These are phyloP conservation scores for Thielaviopsis ethacetica DNA, from an alignment of 2,329 filamentous ascomycete species.

Conservation along the genomic window DNA sequence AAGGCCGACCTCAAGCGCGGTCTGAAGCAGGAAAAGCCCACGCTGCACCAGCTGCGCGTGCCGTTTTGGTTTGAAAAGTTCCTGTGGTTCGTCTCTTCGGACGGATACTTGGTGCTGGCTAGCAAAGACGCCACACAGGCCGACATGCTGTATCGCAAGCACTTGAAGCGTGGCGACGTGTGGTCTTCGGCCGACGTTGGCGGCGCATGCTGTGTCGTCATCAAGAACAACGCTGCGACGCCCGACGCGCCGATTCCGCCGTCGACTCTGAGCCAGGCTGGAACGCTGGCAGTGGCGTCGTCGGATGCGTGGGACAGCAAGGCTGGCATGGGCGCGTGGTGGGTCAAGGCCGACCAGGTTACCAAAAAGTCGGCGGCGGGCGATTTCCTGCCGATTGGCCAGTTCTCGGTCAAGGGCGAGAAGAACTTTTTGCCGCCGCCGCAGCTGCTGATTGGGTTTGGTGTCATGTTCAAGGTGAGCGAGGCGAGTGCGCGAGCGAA, in stretches of 20 bases:
- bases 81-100: slow-evolving; percentile 83
- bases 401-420: slow-evolving; percentile 66
- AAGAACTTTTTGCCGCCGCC: slow-evolving; percentile 86
- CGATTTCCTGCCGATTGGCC: slow-evolving; percentile 62
- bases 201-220: slow-evolving; percentile 68
- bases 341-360: slow-evolving; percentile 81
- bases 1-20: slow-evolving; percentile 34
- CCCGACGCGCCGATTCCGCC: slow-evolving; percentile 80
- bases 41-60: slow-evolving; percentile 66
- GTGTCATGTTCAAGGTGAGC: slow-evolving; percentile 73
- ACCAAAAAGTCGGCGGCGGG: slow-evolving; percentile 69
- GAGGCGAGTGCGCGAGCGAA: slow-evolving; percentile 62
- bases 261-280: slow-evolving; percentile 79
- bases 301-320: slow-evolving; percentile 94
- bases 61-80: slow-evolving; percentile 98
- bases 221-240: slow-evolving; percentile 70
- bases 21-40: slow-evolving; percentile 79
- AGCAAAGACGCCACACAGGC: slow-evolving; percentile 81
- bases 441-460: slow-evolving; percentile 75
- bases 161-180: slow-evolving; percentile 76
- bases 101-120: slow-evolving; percentile 82
- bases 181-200: slow-evolving; percentile 84
- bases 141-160: slow-evolving; percentile 75
- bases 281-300: slow-evolving; percentile 65
- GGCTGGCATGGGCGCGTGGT: slow-evolving; percentile 89